A percentile compares a stretch with the other conserved stretches of the same genome.
Conservation (phyloP, 2,329 filamentous ascomycete genomes). For the Cordyceps javanica region DNA sequence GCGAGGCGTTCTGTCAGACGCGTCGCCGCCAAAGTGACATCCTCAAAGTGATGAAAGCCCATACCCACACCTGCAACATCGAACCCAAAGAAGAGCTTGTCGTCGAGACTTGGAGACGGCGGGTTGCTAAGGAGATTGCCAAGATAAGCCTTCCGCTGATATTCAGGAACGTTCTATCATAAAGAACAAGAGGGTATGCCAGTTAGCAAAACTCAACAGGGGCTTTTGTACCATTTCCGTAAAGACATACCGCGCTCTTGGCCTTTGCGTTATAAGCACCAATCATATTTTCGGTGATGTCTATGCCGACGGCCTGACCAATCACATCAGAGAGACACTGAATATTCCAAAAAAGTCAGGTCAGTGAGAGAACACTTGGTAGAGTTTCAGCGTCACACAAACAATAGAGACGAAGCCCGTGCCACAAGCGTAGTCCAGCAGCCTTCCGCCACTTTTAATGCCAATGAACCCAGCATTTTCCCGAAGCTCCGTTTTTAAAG, state of each 20-base stretch:
- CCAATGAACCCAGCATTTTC: conserved; percentile 55
- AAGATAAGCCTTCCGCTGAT: conserved; percentile 50
- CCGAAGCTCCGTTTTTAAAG: conserved; percentile 49
- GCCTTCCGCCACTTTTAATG: conserved; percentile 39
- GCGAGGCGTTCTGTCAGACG: conserved; percentile 56
- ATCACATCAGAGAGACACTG: conserved; percentile 20
- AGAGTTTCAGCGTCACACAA: conserved; percentile 16
- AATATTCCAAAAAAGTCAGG: neutral
- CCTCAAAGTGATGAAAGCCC: conserved; percentile 62
- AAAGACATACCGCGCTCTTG: conserved; percentile 39
- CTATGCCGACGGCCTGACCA: conserved; percentile 59
- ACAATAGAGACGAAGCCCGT: conserved; percentile 61
- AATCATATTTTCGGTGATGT: conserved; percentile 67
- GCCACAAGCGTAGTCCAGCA: conserved; percentile 74
- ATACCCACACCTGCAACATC: conserved; percentile 59
- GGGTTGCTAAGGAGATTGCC: conserved; percentile 51
- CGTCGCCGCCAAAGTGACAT: conserved; percentile 53
- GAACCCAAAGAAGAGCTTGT: conserved; percentile 60
- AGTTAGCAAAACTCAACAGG: neutral
- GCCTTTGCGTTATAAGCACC: conserved; percentile 58
- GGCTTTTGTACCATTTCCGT: neutral
- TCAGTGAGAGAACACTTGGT: neutral
- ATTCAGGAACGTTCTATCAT: conserved; percentile 38
- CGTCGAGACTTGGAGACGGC: conserved; percentile 49
- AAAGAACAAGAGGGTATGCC: too few relatives aligned